Conservation (phyloP, 768 basidiomycete genomes). For the Hypholoma sublateritium region DNA sequence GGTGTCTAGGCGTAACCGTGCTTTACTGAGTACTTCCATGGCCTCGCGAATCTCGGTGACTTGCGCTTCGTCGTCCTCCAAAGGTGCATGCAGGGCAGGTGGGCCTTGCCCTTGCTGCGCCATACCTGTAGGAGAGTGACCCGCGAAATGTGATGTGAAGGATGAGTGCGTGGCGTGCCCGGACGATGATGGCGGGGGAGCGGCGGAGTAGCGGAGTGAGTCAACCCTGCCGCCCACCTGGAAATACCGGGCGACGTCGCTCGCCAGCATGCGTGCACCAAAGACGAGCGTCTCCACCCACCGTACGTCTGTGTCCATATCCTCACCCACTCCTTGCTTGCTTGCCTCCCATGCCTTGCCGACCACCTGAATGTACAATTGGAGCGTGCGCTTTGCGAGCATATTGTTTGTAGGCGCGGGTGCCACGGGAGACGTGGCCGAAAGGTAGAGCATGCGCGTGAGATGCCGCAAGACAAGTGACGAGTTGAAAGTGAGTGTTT, state of each 20-base stretch:
- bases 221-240: background rate
- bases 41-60: slow-evolving; percentile 66
- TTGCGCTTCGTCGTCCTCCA: slow-evolving; percentile 17
- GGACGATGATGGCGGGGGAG: background rate
- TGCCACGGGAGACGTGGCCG: slow-evolving; percentile 18
- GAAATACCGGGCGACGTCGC: slow-evolving; percentile 25
- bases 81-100: background rate
- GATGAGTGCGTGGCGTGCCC: background rate
- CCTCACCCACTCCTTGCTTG: slow-evolving; percentile 36
- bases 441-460: slow-evolving; percentile 65
- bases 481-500: slow-evolving; percentile 91
- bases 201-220: background rate
- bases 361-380: slow-evolving; percentile 82
- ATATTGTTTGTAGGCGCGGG: slow-evolving; percentile 41
- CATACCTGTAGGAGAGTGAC: background rate
- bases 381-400: slow-evolving; percentile 73
- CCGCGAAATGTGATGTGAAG: slow-evolving; percentile 1
- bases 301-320: slow-evolving; percentile 62
- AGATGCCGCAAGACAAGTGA: slow-evolving; percentile 84
- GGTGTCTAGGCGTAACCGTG: slow-evolving; percentile 49
- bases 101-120: background rate
- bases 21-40: slow-evolving; percentile 56
- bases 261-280: slow-evolving; percentile 77
- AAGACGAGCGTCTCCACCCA: slow-evolving; percentile 81
- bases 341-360: slow-evolving; percentile 76